phyloP scores from a whole-genome alignment of 441 rosid genomes.

The Mallotus repandus region DNA sequence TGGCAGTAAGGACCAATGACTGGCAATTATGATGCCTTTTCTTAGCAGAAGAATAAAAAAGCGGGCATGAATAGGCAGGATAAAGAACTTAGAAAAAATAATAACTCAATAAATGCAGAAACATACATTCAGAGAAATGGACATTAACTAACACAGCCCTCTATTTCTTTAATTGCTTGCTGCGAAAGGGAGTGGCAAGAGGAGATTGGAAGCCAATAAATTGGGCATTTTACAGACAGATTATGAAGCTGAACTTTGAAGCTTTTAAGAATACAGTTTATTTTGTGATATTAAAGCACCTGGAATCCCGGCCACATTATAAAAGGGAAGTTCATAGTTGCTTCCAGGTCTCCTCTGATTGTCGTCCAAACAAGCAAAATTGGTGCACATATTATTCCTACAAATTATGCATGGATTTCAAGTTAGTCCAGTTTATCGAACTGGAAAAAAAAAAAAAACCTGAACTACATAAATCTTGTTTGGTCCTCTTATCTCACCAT shows the following conservation, averaged over 20 bases:
- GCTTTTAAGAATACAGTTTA: constrained; percentile 4
- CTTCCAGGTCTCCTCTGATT: constrained; percentile 65
- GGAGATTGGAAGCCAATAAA: too few species aligned
- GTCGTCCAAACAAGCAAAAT: constrained; percentile 78
- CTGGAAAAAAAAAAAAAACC: neutral
- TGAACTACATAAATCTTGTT: neutral
- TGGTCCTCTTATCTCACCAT: constrained; percentile 45
- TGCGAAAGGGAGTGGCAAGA: too few species aligned
- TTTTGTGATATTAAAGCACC: constrained; percentile 38
- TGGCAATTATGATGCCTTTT: neutral
- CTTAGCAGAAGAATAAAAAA: neutral
- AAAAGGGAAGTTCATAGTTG: constrained; percentile 54
- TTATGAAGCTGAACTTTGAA: too few species aligned
- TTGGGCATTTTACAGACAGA: too few species aligned
- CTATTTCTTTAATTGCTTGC: too few species aligned
- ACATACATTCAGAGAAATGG: neutral
- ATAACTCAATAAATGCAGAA: neutral
- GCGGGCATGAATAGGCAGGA: neutral
- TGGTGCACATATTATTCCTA: constrained; percentile 80
- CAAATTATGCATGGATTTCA: neutral
- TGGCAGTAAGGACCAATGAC: too few species aligned
- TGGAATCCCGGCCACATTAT: constrained; percentile 71
- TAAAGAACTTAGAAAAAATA: neutral
- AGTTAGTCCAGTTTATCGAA: neutral
- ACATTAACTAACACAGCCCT: neutral